A percentile compares a stretch with the other conserved stretches of the same genome.
phyloP scores from a whole-genome alignment of 371 early-diverging fungal genomes.

The Circinella minor region DNA sequence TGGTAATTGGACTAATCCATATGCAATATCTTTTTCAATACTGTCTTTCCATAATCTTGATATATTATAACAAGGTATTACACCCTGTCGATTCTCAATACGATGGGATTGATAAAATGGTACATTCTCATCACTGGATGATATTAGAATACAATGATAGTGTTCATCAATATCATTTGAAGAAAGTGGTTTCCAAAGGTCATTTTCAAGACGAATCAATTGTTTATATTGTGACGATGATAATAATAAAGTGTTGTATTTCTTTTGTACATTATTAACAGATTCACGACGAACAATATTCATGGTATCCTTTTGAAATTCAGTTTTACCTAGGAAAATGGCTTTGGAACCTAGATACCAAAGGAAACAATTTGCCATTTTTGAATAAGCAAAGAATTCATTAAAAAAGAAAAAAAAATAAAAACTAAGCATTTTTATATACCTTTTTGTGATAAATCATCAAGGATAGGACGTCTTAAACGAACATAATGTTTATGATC shows the following conservation, averaged over 20 bases:
- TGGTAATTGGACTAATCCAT: background rate
- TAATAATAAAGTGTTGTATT: background rate
- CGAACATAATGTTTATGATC: background rate
- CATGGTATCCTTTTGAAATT: conserved; percentile 5
- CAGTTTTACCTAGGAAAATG: background rate
- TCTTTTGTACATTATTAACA: background rate
- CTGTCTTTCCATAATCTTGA: background rate
- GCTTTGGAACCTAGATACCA: background rate
- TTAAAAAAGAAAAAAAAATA: no score
- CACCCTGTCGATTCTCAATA: background rate
- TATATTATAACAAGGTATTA: background rate
- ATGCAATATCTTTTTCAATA: background rate
- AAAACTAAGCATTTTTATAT: background rate
- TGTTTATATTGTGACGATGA: background rate
- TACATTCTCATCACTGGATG: background rate
- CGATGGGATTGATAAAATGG: background rate
- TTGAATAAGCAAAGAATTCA: background rate
- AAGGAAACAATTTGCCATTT: no score
- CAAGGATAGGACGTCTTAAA: background rate
- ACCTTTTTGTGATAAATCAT: background rate
- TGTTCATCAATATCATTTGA: background rate
- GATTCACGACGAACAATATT: background rate
- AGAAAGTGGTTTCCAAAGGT: no score
- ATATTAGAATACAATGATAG: background rate
- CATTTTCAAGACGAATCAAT: background rate